These are phyloP conservation scores for Carex sylvatica DNA, from an alignment of 202 grass and related monocot genomes.

Conservation along the genomic window DNA sequence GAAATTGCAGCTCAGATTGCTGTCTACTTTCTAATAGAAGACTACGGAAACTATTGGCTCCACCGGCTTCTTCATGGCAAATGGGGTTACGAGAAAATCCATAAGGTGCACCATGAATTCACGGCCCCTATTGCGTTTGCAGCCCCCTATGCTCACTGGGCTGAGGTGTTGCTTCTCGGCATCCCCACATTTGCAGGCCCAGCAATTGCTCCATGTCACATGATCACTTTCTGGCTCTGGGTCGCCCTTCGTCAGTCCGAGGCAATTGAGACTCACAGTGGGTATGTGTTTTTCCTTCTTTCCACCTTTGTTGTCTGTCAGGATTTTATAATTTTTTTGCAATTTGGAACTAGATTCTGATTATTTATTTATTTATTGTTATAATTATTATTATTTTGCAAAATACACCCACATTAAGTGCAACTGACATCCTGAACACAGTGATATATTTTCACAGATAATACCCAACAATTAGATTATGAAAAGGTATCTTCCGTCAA, in stretches of 20 bases:
- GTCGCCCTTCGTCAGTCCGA: conserved; percentile 80
- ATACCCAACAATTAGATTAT: not conserved
- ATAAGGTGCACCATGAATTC: conserved; percentile 85
- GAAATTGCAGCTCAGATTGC: conserved; percentile 67
- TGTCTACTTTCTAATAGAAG: conserved; percentile 90
- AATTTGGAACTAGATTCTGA: not conserved
- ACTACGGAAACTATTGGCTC: conserved; percentile 92
- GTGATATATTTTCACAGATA: not conserved
- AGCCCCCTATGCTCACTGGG: conserved; percentile 87
- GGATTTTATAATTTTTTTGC: not conserved
- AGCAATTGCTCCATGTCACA: conserved; percentile 70
- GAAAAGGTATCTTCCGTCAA: not conserved
- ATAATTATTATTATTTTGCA: not conserved
- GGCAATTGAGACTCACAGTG: conserved; percentile 85
- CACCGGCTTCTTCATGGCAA: conserved; percentile 74
- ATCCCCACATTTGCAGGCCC: conserved; percentile 79
- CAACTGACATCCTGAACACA: not conserved
- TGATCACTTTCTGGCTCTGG: conserved; percentile 96
- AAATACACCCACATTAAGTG: not conserved
- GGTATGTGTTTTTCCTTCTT: conserved; percentile 43
- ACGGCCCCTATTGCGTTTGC: conserved; percentile 86
- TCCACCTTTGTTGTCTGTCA: not conserved
- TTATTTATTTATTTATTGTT: not conserved
- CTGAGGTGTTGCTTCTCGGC: conserved; percentile 80
- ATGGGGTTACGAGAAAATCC: conserved; percentile 94